These are phyloP conservation scores for Candida nemodendra DNA, from an alignment of 805 yeast genomes.

Conservation along the genomic window DNA sequence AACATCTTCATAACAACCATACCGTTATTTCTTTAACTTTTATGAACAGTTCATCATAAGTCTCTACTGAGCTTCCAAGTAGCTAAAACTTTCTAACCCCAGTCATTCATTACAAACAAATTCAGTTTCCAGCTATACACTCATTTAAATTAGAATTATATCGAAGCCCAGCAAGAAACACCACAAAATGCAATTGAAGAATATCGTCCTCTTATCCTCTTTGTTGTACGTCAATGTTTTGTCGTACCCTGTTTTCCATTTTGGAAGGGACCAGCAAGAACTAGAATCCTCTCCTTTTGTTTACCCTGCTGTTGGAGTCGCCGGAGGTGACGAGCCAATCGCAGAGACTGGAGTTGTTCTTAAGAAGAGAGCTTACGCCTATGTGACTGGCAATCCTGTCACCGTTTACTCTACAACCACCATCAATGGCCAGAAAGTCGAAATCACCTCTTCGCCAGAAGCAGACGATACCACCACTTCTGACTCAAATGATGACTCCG, in stretches of 20 bases:
- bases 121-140: too few relatives aligned
- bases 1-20: too few relatives aligned
- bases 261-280: conserved; percentile 6
- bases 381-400: conserved; percentile 27
- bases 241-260: conserved; percentile 15
- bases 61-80: too few relatives aligned
- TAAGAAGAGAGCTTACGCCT: conserved; percentile 28
- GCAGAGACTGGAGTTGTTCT: conserved; percentile 11
- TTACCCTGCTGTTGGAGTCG: conserved; percentile 13
- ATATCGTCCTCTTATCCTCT: conserved; percentile 8
- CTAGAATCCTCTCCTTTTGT: conserved; percentile 6
- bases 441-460: conserved; percentile 11
- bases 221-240: conserved; percentile 12
- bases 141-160: too few relatives aligned
- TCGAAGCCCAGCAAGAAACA: too few relatives aligned
- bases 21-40: too few relatives aligned
- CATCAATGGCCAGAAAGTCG: conserved; percentile 19
- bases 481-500: conserved; percentile 4
- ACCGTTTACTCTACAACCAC: conserved; percentile 21
- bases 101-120: conserved; percentile 2
- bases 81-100: too few relatives aligned
- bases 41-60: too few relatives aligned
- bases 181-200: conserved; percentile 13
- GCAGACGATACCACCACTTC: conserved; percentile 5
- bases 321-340: conserved; percentile 4